A percentile compares a stretch with the other conserved stretches of the same genome.
These are phyloP conservation scores for Talaromyces trachyspermus DNA, from an alignment of 495 filamentous ascomycete genomes.

Conservation along the genomic window DNA sequence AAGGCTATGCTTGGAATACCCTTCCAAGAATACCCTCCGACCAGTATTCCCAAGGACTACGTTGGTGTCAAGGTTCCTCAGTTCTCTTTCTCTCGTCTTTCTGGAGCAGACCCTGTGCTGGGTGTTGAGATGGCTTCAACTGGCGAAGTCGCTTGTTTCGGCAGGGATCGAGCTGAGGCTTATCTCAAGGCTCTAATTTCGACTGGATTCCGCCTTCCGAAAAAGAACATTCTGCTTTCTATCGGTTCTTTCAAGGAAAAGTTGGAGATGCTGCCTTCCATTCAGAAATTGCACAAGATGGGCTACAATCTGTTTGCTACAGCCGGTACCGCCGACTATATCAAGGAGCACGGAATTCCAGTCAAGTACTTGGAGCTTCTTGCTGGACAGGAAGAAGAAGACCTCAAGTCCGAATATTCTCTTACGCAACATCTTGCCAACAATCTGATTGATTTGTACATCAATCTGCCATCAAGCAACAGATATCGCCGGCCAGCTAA, in stretches of 20 bases:
- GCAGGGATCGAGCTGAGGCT: slow-evolving; percentile 90
- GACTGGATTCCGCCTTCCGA: slow-evolving; percentile 93
- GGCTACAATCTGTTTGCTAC: slow-evolving; percentile 95
- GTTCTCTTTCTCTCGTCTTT: slow-evolving; percentile 95
- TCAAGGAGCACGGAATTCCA: slow-evolving; percentile 81
- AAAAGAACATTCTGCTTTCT: slow-evolving; percentile 88
- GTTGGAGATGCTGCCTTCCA: slow-evolving; percentile 89
- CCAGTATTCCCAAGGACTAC: slow-evolving; percentile 67
- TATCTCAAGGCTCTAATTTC: slow-evolving; percentile 94
- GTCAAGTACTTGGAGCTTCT: slow-evolving; percentile 90
- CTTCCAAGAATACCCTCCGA: slow-evolving; percentile 71
- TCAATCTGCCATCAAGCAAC: slow-evolving; percentile 98
- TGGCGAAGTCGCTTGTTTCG: slow-evolving; percentile 95
- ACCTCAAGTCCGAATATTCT: slow-evolving; percentile 92
- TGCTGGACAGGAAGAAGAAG: slow-evolving; percentile 55
- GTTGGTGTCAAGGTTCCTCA: slow-evolving; percentile 98
- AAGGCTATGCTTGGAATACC: slow-evolving; percentile 90
- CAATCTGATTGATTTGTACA: slow-evolving; percentile 95
- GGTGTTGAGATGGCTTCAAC: slow-evolving; percentile 99
- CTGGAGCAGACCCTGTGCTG: slow-evolving; percentile 90
- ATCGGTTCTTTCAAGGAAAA: slow-evolving; percentile 98
- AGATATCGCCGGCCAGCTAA: slow-evolving; percentile 90
- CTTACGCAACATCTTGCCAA: slow-evolving; percentile 91
- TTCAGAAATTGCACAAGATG: slow-evolving; percentile 76
- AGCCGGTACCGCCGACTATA: slow-evolving; percentile 89